These are phyloP conservation scores for Lecanosticta acicola DNA, from an alignment of 2,329 filamentous ascomycete genomes.

Conservation along the genomic window DNA sequence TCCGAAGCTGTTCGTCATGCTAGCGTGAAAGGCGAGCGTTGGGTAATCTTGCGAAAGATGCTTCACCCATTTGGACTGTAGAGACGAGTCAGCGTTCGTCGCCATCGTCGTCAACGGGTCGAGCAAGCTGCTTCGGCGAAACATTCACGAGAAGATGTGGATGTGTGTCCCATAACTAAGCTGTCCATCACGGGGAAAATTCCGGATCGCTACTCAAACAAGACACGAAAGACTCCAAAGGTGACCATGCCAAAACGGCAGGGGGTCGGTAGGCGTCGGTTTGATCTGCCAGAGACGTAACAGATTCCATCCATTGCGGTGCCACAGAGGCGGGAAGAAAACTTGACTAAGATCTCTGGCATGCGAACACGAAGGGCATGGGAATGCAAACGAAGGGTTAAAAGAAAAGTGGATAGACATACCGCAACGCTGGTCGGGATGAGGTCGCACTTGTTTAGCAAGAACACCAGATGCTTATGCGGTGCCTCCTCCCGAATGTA, in stretches of 20 bases:
- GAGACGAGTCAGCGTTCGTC: slow-evolving; percentile 17
- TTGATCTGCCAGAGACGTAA: slow-evolving; percentile 99
- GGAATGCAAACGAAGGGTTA: slow-evolving; percentile 5
- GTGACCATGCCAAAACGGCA: slow-evolving; percentile 86
- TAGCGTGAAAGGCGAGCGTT: slow-evolving; percentile 89
- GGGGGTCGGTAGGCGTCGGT: slow-evolving; percentile 61
- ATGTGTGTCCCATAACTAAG: slow-evolving; percentile 99
- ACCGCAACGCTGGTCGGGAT: slow-evolving; percentile 90
- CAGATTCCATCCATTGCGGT: slow-evolving; percentile 75
- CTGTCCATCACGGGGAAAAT: slow-evolving; percentile 71
- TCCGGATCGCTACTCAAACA: slow-evolving; percentile 96
- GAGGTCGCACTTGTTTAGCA: slow-evolving; percentile 87
- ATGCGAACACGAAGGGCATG: slow-evolving; percentile 34
- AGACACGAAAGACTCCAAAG: slow-evolving; percentile 63
- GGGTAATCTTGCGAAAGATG: slow-evolving; percentile 84
- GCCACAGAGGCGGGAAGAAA: slow-evolving; percentile 57
- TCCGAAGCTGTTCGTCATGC: slow-evolving; percentile 91
- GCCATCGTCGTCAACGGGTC: too few species aligned
- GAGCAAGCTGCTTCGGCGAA: too few species aligned
- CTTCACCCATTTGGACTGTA: slow-evolving; percentile 86
- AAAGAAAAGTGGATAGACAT: slow-evolving; percentile 54
- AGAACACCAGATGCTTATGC: slow-evolving; percentile 90
- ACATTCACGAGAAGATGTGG: slow-evolving; percentile 14
- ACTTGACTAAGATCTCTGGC: slow-evolving; percentile 88
- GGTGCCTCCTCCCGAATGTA: slow-evolving; percentile 89